Percentiles rank a stretch among this genome's conserved stretches.
Conservation (phyloP, 208 protist species). For the Trypanosoma theileri region DNA sequence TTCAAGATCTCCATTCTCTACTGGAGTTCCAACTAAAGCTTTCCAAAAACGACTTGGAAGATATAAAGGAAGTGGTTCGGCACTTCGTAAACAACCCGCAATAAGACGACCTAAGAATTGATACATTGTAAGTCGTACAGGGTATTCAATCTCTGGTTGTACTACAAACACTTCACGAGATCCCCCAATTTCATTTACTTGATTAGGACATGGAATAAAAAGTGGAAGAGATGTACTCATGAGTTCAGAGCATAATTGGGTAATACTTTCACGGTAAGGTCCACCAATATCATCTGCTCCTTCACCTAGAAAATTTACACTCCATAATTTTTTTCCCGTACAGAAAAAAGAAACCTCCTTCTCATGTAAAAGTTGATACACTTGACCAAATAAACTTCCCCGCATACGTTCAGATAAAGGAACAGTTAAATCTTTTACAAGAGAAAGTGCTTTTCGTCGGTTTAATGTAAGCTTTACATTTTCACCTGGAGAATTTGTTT, state of each 20-base stretch:
- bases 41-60: slow-evolving; percentile 92
- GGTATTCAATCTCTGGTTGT: slow-evolving; percentile 43
- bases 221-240: slow-evolving; percentile 79
- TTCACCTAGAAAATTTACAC: slow-evolving; percentile 85
- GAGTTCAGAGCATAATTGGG: slow-evolving; percentile 89
- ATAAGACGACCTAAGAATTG: slow-evolving; percentile 93
- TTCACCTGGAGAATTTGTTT: slow-evolving; percentile 54
- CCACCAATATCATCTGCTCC: slow-evolving; percentile 93
- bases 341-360: slow-evolving; percentile 66
- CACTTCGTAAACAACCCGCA: slow-evolving; percentile 92
- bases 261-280: slow-evolving; percentile 90
- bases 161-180: slow-evolving; percentile 83
- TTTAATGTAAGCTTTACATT: slow-evolving; percentile 80
- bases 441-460: slow-evolving; percentile 71
- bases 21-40: slow-evolving; percentile 67
- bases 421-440: slow-evolving; percentile 46
- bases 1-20: slow-evolving; percentile 54
- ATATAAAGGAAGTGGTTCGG: slow-evolving; percentile 90
- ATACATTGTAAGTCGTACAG: slow-evolving; percentile 74
- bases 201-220: slow-evolving; percentile 89
- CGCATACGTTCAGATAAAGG: slow-evolving; percentile 43
- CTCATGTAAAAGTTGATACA: slow-evolving; percentile 67
- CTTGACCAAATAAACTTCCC: slow-evolving; percentile 87
- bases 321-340: slow-evolving; percentile 84
- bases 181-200: slow-evolving; percentile 60